Percentiles rank a stretch among this genome's conserved stretches.
Conservation (phyloP, 2,329 filamentous ascomycete genomes). For the Kalmusia sp. region DNA sequence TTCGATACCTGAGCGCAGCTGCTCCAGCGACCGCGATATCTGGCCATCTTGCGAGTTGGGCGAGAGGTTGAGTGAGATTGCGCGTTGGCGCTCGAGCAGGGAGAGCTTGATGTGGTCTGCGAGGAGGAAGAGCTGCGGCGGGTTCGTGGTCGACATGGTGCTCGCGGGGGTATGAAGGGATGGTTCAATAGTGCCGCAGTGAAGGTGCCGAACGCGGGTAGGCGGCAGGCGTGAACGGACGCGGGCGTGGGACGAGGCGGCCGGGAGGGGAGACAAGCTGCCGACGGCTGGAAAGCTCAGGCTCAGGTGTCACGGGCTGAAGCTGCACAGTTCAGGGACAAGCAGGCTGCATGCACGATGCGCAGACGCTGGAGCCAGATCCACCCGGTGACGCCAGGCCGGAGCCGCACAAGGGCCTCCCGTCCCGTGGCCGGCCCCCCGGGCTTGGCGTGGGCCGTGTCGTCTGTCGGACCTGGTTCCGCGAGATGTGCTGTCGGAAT, state of each 20-base stretch:
- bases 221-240: background rate
- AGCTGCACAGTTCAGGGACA: background rate
- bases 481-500: too few relatives aligned
- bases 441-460: slow-evolving; percentile 1
- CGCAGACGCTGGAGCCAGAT: background rate
- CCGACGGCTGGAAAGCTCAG: background rate
- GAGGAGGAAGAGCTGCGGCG: slow-evolving; percentile 84
- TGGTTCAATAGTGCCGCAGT: slow-evolving; percentile 1
- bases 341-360: background rate
- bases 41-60: slow-evolving; percentile 84
- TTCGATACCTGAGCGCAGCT: slow-evolving; percentile 81
- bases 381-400: background rate
- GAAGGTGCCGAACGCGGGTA: background rate
- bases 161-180: slow-evolving; percentile 12
- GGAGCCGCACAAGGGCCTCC: background rate
- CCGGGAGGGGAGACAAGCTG: background rate
- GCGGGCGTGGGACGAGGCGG: background rate
- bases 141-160: slow-evolving; percentile 55
- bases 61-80: slow-evolving; percentile 79
- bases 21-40: slow-evolving; percentile 86
- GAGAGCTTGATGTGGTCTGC: slow-evolving; percentile 98
- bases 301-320: background rate
- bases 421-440: slow-evolving; percentile 2
- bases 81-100: slow-evolving; percentile 87
- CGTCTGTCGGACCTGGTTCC: too few relatives aligned